Conservation (phyloP, 2,329 filamentous ascomycete species). For the Aspergillus glaucus region DNA sequence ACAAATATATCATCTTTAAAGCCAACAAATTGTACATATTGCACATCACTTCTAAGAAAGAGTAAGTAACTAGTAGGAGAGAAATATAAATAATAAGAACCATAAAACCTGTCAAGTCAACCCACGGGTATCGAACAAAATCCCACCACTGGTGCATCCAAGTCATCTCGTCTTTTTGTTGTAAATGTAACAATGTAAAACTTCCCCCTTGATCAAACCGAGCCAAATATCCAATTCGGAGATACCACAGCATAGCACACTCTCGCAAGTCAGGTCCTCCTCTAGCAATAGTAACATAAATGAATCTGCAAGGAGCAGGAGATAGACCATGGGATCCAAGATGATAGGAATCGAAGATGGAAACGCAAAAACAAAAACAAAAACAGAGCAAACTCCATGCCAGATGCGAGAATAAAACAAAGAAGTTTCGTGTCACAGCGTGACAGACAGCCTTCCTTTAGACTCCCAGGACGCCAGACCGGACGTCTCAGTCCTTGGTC, state of each 20-base stretch:
- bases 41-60: background rate
- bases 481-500: conserved; percentile 9
- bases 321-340: conserved; percentile 4
- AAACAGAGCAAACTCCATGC: conserved; percentile 15
- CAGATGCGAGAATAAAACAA: conserved; percentile 17
- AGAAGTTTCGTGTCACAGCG: conserved; percentile 9
- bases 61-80: background rate
- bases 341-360: conserved; percentile 7
- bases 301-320: conserved; percentile 5
- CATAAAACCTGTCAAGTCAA: conserved; percentile 7
- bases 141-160: conserved; percentile 9
- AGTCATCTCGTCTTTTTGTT: conserved; percentile 8
- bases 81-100: background rate
- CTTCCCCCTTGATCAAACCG: background rate
- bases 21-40: background rate
- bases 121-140: conserved; percentile 26
- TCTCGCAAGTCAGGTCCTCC: background rate
- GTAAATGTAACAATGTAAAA: conserved; percentile 1
- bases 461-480: conserved; percentile 25
- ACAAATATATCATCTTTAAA: background rate
- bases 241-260: background rate
- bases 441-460: conserved; percentile 12
- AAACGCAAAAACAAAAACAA: conserved; percentile 13
- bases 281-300: background rate
- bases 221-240: background rate